Base-by-base conservation (phyloP, 495 filamentous ascomycete species). In the Penicillium cataractarum region DNA sequence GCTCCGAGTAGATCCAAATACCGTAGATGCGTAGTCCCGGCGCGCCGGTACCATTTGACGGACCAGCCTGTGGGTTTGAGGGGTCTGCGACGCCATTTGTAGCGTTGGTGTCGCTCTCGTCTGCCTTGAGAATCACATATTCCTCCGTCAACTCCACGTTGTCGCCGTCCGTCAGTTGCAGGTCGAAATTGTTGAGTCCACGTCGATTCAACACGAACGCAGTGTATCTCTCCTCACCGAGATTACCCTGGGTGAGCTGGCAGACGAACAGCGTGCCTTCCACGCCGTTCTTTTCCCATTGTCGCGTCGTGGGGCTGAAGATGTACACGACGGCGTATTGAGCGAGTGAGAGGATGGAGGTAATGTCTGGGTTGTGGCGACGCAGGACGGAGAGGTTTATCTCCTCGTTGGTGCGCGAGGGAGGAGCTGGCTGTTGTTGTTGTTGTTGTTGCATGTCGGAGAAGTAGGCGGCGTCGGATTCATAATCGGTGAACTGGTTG, bases 201-300 rank as follows among this genome's bases (percentile, higher is more conserved):
- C 84, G 80, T 5, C 87, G 77, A 59, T 89, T 89, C 22, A 90
- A 73, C 8, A 89, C 80, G 32, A 88, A 78, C n/a, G 83, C 84
- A 32, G 72, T 75, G 70, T 86, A 89, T 52, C 85, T 76, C 26
- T 85, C 82, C 40, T 78, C 77, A 42, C 79, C 81, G 10, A 76
- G 60, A 3, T 62, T 53, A 4, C 75, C 74, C 15, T 76, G 71
- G 5, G 80, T 71, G 57, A 87, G 84, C 57, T 87, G 80, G 79
- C 88, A 93, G 39, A 96, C 83, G 76, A 96, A 97, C 46, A 96
- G 79, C 3, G 89, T 89, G 49, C 93, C 93, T 74, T 96, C 92
- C 17, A 91, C 78, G 39, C 84, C 87, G 44, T 79, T 80, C 72
- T 92, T 94, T 66, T 94, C 88, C 93, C 93, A 97, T 58, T 80